Evolutionary conservation across 176 grass and related monocot genomes (phyloP), one percentile per base, ranked within the genome.

Genomic region (Zoysia japonica): DNA sequence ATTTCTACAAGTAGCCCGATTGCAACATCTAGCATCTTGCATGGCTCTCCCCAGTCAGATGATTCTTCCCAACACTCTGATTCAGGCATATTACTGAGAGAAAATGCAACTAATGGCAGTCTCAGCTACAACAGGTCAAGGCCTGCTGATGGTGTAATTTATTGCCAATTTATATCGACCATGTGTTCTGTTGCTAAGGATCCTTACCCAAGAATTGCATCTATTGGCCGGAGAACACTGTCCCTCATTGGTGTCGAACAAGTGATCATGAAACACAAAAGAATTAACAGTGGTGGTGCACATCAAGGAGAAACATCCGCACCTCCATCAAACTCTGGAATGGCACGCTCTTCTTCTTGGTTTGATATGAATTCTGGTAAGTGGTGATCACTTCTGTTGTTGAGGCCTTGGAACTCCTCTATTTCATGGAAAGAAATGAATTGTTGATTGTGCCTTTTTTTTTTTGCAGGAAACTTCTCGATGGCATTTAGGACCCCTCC

Each of bases 301-400:
- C 85, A 89, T 55, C 63, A 38, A 67, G 88, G 88, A 75, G 92
- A 99, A 65, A 78, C 75, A 71, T 94, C 92, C 55, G 82, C 86
- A 45, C 82, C 85, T 79, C 72, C 85, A 65, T 86, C 84, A 66
- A 93, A 91, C 72, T 85, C 89, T 79, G 95, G 87, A 78, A 88
- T 98, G 83, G 78, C 91, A 70, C 96, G 96, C 2, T 99, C 96
- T 63, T 94, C 92, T 67, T 99, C 96, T 35, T 99, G 90, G 96
- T 94, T 93, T 84, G 96, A 99, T 66, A 93, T 95, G 88, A 93
- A 99, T 85, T 87, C 94, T 82, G 88, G 92, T 98, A 92, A 39
- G 67, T 82, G 65, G 17, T 78, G 65, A 39, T 61, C 36, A 47
- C 17, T 84, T 68, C 76, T 13, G 28, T 80, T 88, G 54, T 69